phyloP scores from a whole-genome alignment of 1,139 yeast species.

The Pneumocystis jirovecii region DNA sequence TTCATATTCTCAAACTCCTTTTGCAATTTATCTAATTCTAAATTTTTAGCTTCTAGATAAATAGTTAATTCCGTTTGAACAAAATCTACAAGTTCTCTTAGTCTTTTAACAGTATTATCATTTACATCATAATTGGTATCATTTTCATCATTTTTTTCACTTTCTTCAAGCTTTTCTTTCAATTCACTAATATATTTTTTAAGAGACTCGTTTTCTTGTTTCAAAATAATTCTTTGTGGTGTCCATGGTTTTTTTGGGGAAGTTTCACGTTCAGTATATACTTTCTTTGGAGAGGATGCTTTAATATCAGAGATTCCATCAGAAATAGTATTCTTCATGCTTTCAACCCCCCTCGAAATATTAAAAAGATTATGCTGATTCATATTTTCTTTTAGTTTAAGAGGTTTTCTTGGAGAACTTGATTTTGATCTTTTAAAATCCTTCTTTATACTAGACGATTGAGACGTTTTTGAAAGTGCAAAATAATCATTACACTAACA shows the following conservation, averaged over 20 bases:
- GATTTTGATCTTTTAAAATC: background rate
- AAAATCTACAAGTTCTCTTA: background rate
- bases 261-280: background rate
- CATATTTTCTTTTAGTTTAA: background rate
- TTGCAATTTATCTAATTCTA: background rate
- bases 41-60: background rate
- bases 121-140: background rate
- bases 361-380: background rate
- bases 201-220: background rate
- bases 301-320: background rate
- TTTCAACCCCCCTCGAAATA: background rate
- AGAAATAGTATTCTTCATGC: background rate
- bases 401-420: background rate
- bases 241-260: background rate
- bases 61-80: background rate
- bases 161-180: background rate
- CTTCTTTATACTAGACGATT: background rate
- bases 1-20: background rate
- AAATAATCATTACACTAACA: background rate
- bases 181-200: background rate
- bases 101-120: background rate
- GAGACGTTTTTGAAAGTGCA: background rate
- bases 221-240: background rate
- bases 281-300: background rate
- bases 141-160: background rate